These are phyloP conservation scores for Mycocentrospora acerina DNA, from an alignment of 2,329 filamentous ascomycete species.

Conservation along the genomic window DNA sequence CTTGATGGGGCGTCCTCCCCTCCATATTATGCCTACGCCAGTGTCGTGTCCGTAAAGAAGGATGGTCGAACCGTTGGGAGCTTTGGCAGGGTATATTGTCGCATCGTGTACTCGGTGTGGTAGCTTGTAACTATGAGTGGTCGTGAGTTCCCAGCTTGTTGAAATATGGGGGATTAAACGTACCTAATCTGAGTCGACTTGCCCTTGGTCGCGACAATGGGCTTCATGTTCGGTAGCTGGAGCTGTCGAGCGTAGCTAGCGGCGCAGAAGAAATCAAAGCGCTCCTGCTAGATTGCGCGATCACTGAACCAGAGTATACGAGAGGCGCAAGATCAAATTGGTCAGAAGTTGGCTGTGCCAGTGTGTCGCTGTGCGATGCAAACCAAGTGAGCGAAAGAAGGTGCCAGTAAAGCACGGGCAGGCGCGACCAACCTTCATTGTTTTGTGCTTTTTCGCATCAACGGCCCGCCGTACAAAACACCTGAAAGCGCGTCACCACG, in stretches of 20 bases:
- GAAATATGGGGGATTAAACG: neutral
- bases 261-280: no score
- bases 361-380: no score
- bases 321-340: neutral
- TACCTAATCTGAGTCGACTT: constrained; percentile 38
- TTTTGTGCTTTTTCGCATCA: no score
- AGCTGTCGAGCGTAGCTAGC: neutral
- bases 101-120: constrained; percentile 59
- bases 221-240: constrained; percentile 59
- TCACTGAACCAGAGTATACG: neutral
- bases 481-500: constrained; percentile 25
- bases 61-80: constrained; percentile 63
- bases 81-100: constrained; percentile 58
- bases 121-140: constrained; percentile 56
- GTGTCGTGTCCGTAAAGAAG: constrained; percentile 61
- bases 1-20: constrained; percentile 57
- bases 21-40: constrained; percentile 62
- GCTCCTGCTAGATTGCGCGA: neutral
- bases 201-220: constrained; percentile 60
- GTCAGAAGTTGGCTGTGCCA: no score
- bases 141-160: constrained; percentile 5
- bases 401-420: constrained; percentile 1
- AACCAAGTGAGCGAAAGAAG: neutral
- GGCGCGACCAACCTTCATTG: constrained; percentile 18
- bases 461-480: constrained; percentile 8